Evolutionary conservation across 2,329 filamentous ascomycete genomes (phyloP), one percentile per base, ranked within the genome.

Genomic region (Talaromyces sp.): DNA sequence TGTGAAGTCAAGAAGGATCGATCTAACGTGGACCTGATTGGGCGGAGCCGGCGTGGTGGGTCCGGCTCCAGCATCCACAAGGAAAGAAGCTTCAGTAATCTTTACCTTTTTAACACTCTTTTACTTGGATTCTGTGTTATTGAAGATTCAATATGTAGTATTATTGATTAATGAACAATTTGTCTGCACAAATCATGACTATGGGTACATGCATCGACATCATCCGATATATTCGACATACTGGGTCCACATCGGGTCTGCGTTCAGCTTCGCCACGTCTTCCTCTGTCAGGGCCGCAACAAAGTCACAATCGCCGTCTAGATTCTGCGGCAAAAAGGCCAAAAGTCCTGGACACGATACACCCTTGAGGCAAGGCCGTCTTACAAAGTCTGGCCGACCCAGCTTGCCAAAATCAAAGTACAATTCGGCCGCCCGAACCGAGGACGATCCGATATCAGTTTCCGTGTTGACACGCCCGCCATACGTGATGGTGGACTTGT

Each of bases 221-320:
- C 36, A 65, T 10, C 65, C 65, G 33, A 65, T 65, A 62, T 65
- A 68, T 52, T 62, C 50, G 2, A 61, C 62, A 57, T 60, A 66
- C n/a, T 52, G 36, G 10, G 9, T 56, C 64, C 65, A 68, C 12
- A 63, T 53, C 2, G 8, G 10, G 60, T 67, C 63, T 27, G 50
- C 40, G 28, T 47, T 62, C 23, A 68, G 44, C 12, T 30, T 59
- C 16, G 28, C 36, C 27, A 66, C 62, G 28, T 66, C 61, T 47
- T 51, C 42, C 8, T 61, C 55, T 31, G 59, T 62, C 56, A 68
- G 60, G 47, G 66, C 65, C 16, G 68, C 56, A 50, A 66, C 52
- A 4, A 68, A 62, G 56, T 68, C 66, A 27, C 65, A 60, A 60
- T 64, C 63, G 8, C 66, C 64, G 9, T 60, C 36, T 30, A 60